Percentiles rank a stretch among this genome's conserved stretches.
These are phyloP conservation scores for Daedaleopsis nitida DNA, from an alignment of 768 basidiomycete species.

Conservation along the genomic window DNA sequence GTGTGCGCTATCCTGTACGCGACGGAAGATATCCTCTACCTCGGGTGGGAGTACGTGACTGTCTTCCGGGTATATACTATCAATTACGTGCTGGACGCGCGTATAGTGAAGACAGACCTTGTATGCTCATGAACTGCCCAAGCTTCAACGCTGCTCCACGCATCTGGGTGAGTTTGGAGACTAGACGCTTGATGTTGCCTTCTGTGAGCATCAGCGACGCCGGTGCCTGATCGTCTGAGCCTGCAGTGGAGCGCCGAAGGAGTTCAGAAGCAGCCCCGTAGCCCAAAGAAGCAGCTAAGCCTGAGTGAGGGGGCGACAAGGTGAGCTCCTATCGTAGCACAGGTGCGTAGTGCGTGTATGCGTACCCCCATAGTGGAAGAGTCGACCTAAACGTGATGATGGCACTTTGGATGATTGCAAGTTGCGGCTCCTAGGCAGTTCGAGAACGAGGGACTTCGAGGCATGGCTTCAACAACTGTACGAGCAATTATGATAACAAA, in stretches of 20 bases:
- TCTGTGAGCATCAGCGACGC: slow-evolving; percentile 82
- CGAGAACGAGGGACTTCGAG: background rate
- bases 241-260: slow-evolving; percentile 62
- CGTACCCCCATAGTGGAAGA: slow-evolving; percentile 94
- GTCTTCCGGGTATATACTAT: slow-evolving; percentile 48
- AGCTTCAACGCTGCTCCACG: slow-evolving; percentile 94
- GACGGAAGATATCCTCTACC: slow-evolving; percentile 82
- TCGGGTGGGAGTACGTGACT: slow-evolving; percentile 87
- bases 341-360: background rate
- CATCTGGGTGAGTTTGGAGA: slow-evolving; percentile 93
- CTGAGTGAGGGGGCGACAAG: slow-evolving; percentile 45
- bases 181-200: slow-evolving; percentile 86
- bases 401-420: slow-evolving; percentile 87
- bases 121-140: slow-evolving; percentile 97
- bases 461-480: background rate
- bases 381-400: slow-evolving; percentile 81
- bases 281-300: slow-evolving; percentile 86
- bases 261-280: slow-evolving; percentile 90
- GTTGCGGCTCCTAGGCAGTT: slow-evolving; percentile 36
- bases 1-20: slow-evolving; percentile 93
- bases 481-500: background rate
- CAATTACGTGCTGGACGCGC: background rate
- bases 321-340: background rate
- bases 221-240: slow-evolving; percentile 36
- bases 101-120: slow-evolving; percentile 49